Evolutionary conservation across 1,284 basidiomycete genomes (phyloP), one percentile per base, ranked within the genome.

Genomic region (Ustilago hordei): DNA sequence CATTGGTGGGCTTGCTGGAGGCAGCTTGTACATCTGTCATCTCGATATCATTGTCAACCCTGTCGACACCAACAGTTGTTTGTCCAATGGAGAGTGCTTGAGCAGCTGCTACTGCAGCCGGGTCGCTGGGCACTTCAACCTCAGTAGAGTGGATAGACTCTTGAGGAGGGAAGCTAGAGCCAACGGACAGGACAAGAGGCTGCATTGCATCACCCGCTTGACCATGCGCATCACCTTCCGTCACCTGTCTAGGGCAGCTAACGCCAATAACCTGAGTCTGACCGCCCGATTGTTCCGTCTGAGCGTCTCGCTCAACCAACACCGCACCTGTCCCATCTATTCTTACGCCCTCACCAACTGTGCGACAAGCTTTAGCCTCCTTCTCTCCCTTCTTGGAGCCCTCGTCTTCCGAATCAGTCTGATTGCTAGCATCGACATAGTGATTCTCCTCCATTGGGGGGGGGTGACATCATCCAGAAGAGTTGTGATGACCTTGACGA

Each of bases 1-100:
- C 12, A 19, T 2, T n/a, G n/a, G 23, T 31, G 48, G 23, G 6
- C 2, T 50, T 5, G 31, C 11, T 23, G 6, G 45, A 6, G 48
- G 48, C 28, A 4, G 31, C 31, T 23, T 50, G 6, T 7, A 50
- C 48, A 12, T 50, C 31, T 12, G 28, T 32, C 48, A 50, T 50
- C 13, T 50, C 48, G 48, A 50, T 32, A 13, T 50, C 48, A 32
- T 32, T 50, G 48, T 28, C 48, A 28, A 50, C 48, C 6, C 48
- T 50, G n/a, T 23, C 28, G n/a, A n/a, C 8, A 13, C 19, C 47
- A 12, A 15, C 3, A 5, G 48, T 28, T 31, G 48, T 7, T 19
- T 45, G 17, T 15, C 11, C 43, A 19, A 19, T 19, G n/a, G n/a
- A 8, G n/a, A 7, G 5, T 8, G 43, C 11, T 7, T 17, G 8